Base-by-base conservation (phyloP, 2,329 filamentous ascomycete genomes). In the Penicillium brasilianum region DNA sequence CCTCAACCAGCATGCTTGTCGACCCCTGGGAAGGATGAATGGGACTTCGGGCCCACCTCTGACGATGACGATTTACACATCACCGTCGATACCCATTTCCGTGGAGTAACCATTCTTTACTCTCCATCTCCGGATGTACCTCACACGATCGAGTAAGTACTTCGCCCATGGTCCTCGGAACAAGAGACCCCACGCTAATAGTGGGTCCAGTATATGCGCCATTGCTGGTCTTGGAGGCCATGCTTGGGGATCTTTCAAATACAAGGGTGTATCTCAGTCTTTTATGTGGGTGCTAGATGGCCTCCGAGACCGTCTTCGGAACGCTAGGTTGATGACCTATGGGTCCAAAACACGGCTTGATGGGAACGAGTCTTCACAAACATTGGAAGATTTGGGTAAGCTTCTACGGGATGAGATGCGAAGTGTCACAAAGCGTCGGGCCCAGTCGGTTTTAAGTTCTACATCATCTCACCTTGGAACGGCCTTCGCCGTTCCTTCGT, bases 211-310 rank as follows among this genome's bases (percentile, higher is more conserved):
- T 44, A 18, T 55, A 44, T 55, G 52, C 30, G 52, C 52, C 13
- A 37, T 55, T 32, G 52, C 52, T 2, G 52, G 52, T 9, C 52
- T 55, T 16, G 52, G 52, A 20, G 52, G 52, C 3, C 52, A 55
- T 44, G 52, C 52, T n/a, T 55, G 52, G 52, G 52, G 52, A 32
- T 55, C 52, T 6, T 55, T 55, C 36, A 55, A 55, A 13, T 22
- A 44, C 52, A 55, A 55, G 20, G 39, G 52, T 34, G 28, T 4
- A 39, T 32, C 52, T 32, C 52, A 44, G 28, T 55, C 52, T 18
- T 55, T 55, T 25, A 55, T 55, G 52, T 55, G 52, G 52, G 39
- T 55, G 14, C 18, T 55, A 25, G 52, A 55, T 25, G 52, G 39
- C 11, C 52, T 55, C 20, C 37, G 39, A 25, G 52, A 55, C 16